These are phyloP conservation scores for Orbilia blumenaviensis DNA, from an alignment of 2,329 filamentous ascomycete species.

Conservation along the genomic window DNA sequence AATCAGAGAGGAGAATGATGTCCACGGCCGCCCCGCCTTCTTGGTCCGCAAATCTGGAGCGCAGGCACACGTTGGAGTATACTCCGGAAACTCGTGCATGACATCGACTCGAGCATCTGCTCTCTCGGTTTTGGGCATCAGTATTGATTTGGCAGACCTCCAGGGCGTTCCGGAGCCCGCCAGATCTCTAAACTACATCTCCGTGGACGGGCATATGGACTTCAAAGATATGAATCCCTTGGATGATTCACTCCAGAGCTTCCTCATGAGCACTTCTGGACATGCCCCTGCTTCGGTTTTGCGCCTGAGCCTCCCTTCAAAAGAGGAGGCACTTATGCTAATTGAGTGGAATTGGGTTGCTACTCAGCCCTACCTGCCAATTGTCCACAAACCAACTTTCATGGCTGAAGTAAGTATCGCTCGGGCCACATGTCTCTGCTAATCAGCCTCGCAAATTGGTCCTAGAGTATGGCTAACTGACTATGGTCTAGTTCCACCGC, in stretches of 20 bases:
- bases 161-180: conserved; percentile 67
- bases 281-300: conserved; percentile 67
- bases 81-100: conserved; percentile 71
- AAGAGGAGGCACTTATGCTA: conserved; percentile 73
- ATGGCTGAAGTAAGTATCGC: conserved; percentile 69
- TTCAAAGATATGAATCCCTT: conserved; percentile 58
- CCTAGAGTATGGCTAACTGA: conserved; percentile 51
- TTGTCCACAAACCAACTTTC: conserved; percentile 80
- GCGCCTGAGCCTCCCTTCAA: conserved; percentile 70
- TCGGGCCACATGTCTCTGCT: conserved; percentile 3
- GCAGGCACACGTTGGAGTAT: conserved; percentile 60
- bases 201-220: conserved; percentile 61
- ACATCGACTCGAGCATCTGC: conserved; percentile 79
- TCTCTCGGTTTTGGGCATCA: conserved; percentile 80
- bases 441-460: conserved; percentile 20
- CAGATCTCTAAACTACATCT: conserved; percentile 66
- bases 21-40: conserved; percentile 52
- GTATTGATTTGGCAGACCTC: conserved; percentile 77
- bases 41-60: conserved; percentile 55
- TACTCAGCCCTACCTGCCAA: conserved; percentile 75
- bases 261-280: conserved; percentile 72
- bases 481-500: conserved; percentile 65
- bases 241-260: conserved; percentile 72
- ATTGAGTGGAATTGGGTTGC: conserved; percentile 79
- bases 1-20: conserved; percentile 17